Conservation (phyloP, 495 filamentous ascomycete genomes). For the Penicillium subrubescens region DNA sequence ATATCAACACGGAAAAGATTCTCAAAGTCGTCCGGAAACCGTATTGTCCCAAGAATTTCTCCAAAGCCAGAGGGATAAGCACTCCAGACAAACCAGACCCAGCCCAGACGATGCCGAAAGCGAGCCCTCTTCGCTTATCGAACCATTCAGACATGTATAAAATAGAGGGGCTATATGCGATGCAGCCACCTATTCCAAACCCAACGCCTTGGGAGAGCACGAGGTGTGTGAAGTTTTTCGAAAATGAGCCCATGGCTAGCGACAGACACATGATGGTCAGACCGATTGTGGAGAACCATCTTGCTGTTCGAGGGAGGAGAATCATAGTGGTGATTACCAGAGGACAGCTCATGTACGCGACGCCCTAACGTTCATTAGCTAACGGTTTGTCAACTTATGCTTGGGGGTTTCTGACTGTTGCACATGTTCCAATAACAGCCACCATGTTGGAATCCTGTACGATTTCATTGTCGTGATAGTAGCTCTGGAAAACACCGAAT, state of each 20-base stretch:
- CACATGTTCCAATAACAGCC: slow-evolving; percentile 54
- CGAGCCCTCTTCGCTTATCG: slow-evolving; percentile 46
- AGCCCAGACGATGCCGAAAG: slow-evolving; percentile 54
- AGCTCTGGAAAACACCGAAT: slow-evolving; percentile 36
- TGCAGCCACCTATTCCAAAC: slow-evolving; percentile 49
- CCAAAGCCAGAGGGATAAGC: slow-evolving; percentile 50
- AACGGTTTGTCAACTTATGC: neutral
- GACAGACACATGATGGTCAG: slow-evolving; percentile 38
- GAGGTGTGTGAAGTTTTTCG: slow-evolving; percentile 46
- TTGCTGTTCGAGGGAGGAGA: slow-evolving; percentile 20
- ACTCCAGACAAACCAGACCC: slow-evolving; percentile 45
- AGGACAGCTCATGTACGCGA: slow-evolving; percentile 27
- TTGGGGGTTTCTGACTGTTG: slow-evolving; percentile 30
- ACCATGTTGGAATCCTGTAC: slow-evolving; percentile 38
- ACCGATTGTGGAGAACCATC: slow-evolving; percentile 27
- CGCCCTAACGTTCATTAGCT: slow-evolving; percentile 19
- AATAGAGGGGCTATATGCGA: slow-evolving; percentile 50
- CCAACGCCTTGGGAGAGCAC: slow-evolving; percentile 54
- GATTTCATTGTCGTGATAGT: slow-evolving; percentile 22
- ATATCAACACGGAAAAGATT: slow-evolving; percentile 46
- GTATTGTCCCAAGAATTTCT: slow-evolving; percentile 46
- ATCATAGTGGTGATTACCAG: slow-evolving; percentile 26
- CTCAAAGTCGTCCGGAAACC: slow-evolving; percentile 56
- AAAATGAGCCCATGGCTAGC: slow-evolving; percentile 49
- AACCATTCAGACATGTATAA: slow-evolving; percentile 59